Base-by-base conservation (phyloP, 805 yeast genomes). In the Yarrowia osloensis region DNA sequence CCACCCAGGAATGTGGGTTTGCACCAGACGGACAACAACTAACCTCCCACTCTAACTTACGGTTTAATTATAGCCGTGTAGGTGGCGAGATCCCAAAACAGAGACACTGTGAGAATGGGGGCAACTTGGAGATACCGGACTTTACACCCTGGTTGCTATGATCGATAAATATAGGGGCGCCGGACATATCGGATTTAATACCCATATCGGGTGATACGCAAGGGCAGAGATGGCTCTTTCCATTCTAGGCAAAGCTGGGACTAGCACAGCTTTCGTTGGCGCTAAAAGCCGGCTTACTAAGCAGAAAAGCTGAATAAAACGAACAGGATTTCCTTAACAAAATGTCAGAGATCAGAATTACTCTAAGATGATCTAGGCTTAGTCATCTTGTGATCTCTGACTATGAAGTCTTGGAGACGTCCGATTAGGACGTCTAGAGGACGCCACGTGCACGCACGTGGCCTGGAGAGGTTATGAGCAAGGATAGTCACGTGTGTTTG, bases 11-110 rank as follows among this genome's bases (percentile, higher is more conserved):
- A 50, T 50, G 57, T 50, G 37, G 19, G 11, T 33, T 33, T 9
- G 13, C 9, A 8, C 6, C 35, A 42, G 42, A 13, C 7, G 19
- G 46, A 19, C 24, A 3, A 24, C 13, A 11, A 12, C 11, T 50
- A 50, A 24, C 29, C 55, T 31, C 37, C 40, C 40, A 31, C 40
- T 31, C 57, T 21, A 49, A 49, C 55, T 49, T 49, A 47, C 54
- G 33, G 54, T 47, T 47, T 47, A 50, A 50, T 50, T 50, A 50
- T 50, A 50, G 39, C 39, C 55, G 39, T 50, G 55, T 33, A 13
- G 55, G n/a, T 28, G 55, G 39, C 39, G 24, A 49, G 37, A 19
- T 29, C 39, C 55, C 26, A 19, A 40, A 7, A 3, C 24, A 5
- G 19, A 9, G 24, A 24, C 39, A 29, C 57, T 50, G 57, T 50